These are phyloP conservation scores for Friedmanniomyces simplex DNA, from an alignment of 495 filamentous ascomycete genomes.

Conservation along the genomic window DNA sequence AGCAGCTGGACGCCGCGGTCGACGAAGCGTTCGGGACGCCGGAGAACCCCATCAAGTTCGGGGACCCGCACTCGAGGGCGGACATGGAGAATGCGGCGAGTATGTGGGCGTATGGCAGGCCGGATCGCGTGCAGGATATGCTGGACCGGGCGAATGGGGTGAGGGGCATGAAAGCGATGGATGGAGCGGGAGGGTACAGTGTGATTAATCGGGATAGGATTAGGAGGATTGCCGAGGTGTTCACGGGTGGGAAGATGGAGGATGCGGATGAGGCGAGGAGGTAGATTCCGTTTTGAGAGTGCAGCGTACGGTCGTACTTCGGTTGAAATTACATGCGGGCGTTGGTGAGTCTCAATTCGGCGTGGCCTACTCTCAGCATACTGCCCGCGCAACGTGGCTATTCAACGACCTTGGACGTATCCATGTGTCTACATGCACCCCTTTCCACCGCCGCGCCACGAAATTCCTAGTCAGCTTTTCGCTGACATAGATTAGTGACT, in stretches of 20 bases:
- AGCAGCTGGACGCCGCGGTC: slow-evolving; percentile 50
- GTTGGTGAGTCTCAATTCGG: no score
- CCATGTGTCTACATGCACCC: no score
- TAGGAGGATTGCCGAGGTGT: slow-evolving; percentile 53
- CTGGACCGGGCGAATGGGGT: slow-evolving; percentile 27
- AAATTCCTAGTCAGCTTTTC: no score
- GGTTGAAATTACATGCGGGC: neutral
- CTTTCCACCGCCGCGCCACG: no score
- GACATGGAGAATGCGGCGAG: slow-evolving; percentile 32
- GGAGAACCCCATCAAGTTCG: slow-evolving; percentile 35
- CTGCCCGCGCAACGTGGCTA: no score
- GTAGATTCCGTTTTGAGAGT: neutral
- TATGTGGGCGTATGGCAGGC: slow-evolving; percentile 49
- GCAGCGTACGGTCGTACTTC: neutral
- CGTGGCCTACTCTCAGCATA: no score
- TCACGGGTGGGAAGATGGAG: slow-evolving; percentile 46
- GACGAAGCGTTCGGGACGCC: slow-evolving; percentile 49
- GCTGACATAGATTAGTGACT: no score
- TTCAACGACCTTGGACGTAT: no score
- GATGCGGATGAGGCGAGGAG: neutral
- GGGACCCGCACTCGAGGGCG: neutral
- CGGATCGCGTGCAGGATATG: slow-evolving; percentile 42
- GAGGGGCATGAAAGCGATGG: slow-evolving; percentile 22
- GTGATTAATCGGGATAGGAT: slow-evolving; percentile 46
- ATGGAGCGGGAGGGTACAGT: slow-evolving; percentile 27